Base-by-base conservation (phyloP, 2,329 filamentous ascomycete species). In the Coniochaeta prunicola region DNA sequence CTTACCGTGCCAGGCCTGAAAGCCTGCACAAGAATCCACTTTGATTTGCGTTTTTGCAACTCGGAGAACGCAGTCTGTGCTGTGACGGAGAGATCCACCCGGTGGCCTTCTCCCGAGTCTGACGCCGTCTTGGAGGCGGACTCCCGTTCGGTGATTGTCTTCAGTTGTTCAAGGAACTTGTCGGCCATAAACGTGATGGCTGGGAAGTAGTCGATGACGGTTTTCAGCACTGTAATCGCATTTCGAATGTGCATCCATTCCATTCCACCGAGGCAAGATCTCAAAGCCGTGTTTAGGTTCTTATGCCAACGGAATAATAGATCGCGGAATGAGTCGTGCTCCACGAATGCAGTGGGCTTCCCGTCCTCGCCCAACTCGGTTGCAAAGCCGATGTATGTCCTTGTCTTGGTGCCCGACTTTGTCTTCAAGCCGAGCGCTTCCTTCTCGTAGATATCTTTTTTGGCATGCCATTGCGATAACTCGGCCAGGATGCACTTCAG, bases 241-340 rank as follows among this genome's bases (percentile, higher is more conserved):
- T 99, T 99, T 58, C 93, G 87, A 69, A 97, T 96, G 71, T 97
- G 92, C 89, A 97, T 97, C 83, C 94, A 99, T 73, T 97, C 93
- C 33, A 84, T 86, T 30, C 88, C 88, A 19, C 85, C 85, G 53
- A 99, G 80, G 70, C 93, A 97, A 38, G 83, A 82, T 70, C 92
- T 92, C 58, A 99, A 77, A 2, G 93, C 91, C 56, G 78, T 83
- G 66, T 89, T 89, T 48, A 99, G 76, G 63, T 89, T 86, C 66
- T 88, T 86, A 72, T 99, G 96, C 92, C 93, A 97, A 65, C 90
- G 89, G 77, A 89, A 94, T 33, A 97, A 79, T 57, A 96, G 76
- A 65, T 90, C 87, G 56, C 91, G 87, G 77, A 96, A 99, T 58
- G 91, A 86, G 63, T 92, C 90, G 70, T 91, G 94, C 59, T 92